phyloP scores from a whole-genome alignment of 148 eudicot genomes.

The Chenopodium berlandieri region DNA sequence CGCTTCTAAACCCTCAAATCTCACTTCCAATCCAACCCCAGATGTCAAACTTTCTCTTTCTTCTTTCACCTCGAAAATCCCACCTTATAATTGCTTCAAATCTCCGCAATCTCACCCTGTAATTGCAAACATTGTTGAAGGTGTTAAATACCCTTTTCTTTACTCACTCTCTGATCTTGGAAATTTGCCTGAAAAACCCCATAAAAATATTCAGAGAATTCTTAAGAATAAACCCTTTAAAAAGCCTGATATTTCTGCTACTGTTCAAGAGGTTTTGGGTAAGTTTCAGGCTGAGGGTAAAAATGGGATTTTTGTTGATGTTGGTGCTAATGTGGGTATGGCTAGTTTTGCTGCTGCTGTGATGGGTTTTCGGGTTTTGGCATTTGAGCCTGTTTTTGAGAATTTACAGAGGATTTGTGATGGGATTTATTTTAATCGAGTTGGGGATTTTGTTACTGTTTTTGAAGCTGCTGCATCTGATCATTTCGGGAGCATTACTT shows the following conservation, averaged over 20 bases:
- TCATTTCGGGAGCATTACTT: conserved; percentile 67
- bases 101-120: conserved; percentile 82
- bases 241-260: conserved; percentile 71
- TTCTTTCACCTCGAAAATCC: conserved; percentile 30
- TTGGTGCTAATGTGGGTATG: conserved; percentile 99
- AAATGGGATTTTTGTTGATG: conserved; percentile 74
- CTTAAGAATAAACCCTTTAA: conserved; percentile 74
- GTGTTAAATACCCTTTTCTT: conserved; percentile 69
- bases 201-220: conserved; percentile 71
- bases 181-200: conserved; percentile 75
- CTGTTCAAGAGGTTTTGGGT: conserved; percentile 68
- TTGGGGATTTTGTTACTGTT: conserved; percentile 63
- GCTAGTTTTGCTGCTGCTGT: conserved; percentile 91
- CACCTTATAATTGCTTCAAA: conserved; percentile 67
- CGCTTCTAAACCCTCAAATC: conserved; percentile 34
- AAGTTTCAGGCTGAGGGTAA: conserved; percentile 41
- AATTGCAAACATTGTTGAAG: conserved; percentile 75
- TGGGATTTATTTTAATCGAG: conserved; percentile 82
- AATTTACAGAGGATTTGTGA: conserved; percentile 96
- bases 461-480: conserved; percentile 95
- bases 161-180: conserved; percentile 81
- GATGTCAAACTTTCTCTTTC: conserved; percentile 22
- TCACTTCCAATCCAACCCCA: conserved; percentile 26
- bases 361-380: conserved; percentile 81
- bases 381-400: conserved; percentile 94